Conservation (phyloP, 2,329 filamentous ascomycete species). For the Sclerotinia minor region DNA sequence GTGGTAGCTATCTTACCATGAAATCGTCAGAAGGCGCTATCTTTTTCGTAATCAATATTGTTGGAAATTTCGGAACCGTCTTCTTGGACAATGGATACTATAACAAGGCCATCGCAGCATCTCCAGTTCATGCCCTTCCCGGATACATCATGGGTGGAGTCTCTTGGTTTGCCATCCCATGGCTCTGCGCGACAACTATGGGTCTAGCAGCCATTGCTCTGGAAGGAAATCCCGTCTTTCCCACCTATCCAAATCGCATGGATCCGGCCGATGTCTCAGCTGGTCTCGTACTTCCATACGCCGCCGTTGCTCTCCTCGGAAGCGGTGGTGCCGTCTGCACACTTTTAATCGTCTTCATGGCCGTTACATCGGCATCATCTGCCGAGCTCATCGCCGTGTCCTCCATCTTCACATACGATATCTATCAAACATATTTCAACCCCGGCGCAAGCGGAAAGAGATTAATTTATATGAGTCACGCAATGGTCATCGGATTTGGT, state of each 20-base stretch:
- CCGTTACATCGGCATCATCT: slow-evolving; percentile 75
- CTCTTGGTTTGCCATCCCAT: slow-evolving; percentile 90
- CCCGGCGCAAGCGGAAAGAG: slow-evolving; percentile 71
- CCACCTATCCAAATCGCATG: slow-evolving; percentile 73
- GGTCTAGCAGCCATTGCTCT: slow-evolving; percentile 79
- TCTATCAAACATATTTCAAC: slow-evolving; percentile 86
- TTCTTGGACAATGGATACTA: slow-evolving; percentile 89
- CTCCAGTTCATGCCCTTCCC: slow-evolving; percentile 79
- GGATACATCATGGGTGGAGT: slow-evolving; percentile 82
- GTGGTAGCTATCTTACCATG: slow-evolving; percentile 87
- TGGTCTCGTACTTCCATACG: slow-evolving; percentile 81
- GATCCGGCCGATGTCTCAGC: slow-evolving; percentile 72
- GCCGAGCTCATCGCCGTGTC: slow-evolving; percentile 85
- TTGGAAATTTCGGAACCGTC: slow-evolving; percentile 76
- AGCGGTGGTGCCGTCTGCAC: slow-evolving; percentile 78
- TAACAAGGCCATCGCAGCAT: slow-evolving; percentile 90
- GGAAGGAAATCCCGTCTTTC: slow-evolving; percentile 70
- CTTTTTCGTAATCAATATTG: slow-evolving; percentile 89
- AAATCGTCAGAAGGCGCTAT: slow-evolving; percentile 75
- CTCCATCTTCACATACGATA: slow-evolving; percentile 84
- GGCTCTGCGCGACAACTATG: slow-evolving; percentile 86
- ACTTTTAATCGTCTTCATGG: slow-evolving; percentile 83
- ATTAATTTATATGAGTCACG: slow-evolving; percentile 78
- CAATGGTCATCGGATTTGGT: slow-evolving; percentile 71
- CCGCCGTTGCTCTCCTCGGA: slow-evolving; percentile 79